Evolutionary conservation across 371 early-diverging fungal genomes (phyloP).

Genomic region (Smittium mucronatum): DNA sequence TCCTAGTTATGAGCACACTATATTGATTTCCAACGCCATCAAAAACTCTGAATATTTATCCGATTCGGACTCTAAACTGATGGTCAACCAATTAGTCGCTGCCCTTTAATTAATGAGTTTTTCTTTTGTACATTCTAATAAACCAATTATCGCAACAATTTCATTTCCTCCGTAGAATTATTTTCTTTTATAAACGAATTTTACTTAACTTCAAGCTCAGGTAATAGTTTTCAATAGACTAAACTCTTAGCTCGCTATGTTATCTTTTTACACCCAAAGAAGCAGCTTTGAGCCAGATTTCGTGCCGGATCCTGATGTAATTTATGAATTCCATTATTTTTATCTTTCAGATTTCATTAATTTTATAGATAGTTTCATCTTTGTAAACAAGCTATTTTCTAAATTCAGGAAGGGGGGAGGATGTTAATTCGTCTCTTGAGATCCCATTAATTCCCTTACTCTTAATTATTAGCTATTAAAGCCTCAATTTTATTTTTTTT

Average conservation of each 20-base stretch:
- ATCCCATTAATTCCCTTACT: constrained; percentile 45
- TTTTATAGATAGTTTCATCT: background rate
- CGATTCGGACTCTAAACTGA: constrained; percentile 41
- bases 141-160: background rate
- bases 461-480: constrained; percentile 49
- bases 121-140: background rate
- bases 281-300: constrained; percentile 6
- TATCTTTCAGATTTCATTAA: background rate
- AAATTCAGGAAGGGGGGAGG: background rate
- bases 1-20: constrained; percentile 37
- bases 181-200: background rate
- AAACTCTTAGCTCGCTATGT: too few relatives aligned
- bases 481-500: constrained; percentile 48
- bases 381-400: background rate
- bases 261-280: background rate
- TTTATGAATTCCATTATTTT: background rate
- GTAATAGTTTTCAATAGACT: background rate
- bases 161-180: background rate
- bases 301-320: background rate
- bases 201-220: background rate
- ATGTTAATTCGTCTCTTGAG: background rate
- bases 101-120: background rate
- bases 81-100: constrained; percentile 44
- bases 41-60: constrained; percentile 57
- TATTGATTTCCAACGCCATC: constrained; percentile 57